phyloP scores from a whole-genome alignment of 1,284 basidiomycete genomes.

The Sutorius eximius region DNA sequence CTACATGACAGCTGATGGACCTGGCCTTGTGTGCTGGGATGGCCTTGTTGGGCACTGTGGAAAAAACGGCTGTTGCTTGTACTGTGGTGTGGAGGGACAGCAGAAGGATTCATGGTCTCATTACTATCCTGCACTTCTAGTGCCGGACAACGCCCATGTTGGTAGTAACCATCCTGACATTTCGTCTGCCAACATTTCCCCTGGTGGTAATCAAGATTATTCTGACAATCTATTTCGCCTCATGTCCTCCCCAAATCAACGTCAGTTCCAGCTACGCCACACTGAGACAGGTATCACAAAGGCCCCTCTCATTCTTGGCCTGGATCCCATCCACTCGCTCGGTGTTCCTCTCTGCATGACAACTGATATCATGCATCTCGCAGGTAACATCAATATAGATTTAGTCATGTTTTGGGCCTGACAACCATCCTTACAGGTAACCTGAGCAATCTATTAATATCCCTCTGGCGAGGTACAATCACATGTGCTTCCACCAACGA shows the following conservation, averaged over 20 bases:
- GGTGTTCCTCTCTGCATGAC: slow-evolving; percentile 32
- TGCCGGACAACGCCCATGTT: no score
- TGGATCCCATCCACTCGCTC: fast-evolving
- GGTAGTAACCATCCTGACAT: slow-evolving; percentile 3
- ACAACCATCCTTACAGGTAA: slow-evolving; percentile 33
- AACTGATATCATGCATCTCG: slow-evolving; percentile 43
- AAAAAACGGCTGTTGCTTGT: no score
- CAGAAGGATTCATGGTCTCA: no score
- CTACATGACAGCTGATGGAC: no score
- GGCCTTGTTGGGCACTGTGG: no score
- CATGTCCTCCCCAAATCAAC: not conserved
- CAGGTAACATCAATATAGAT: no score
- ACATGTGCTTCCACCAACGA: slow-evolving; percentile 7
- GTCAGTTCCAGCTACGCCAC: not conserved
- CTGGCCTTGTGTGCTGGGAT: no score
- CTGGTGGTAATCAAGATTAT: not conserved
- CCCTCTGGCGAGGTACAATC: slow-evolving; percentile 35
- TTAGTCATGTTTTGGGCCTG: no score
- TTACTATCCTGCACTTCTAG: no score
- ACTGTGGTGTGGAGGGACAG: no score
- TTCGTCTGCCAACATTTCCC: not conserved
- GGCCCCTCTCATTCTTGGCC: not conserved
- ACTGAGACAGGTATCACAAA: slow-evolving; percentile 25
- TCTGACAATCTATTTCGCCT: not conserved
- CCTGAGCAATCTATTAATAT: slow-evolving; percentile 33